A percentile compares a stretch with the other conserved stretches of the same genome.
These are phyloP conservation scores for Suillus alpinus DNA, from an alignment of 768 basidiomycete genomes.

Conservation along the genomic window DNA sequence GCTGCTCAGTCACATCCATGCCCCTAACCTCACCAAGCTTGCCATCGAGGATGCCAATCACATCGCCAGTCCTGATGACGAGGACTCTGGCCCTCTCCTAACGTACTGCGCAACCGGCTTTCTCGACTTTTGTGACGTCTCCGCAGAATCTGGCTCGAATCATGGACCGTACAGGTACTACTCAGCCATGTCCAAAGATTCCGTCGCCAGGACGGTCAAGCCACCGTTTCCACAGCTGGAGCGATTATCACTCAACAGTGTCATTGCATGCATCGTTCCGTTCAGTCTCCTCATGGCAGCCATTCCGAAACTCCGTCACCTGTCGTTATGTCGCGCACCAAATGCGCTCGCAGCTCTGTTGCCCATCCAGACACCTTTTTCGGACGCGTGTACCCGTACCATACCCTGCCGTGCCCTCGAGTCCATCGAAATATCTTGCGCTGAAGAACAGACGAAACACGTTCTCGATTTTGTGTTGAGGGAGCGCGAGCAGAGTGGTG, in stretches of 20 bases:
- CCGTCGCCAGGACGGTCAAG: too few relatives aligned
- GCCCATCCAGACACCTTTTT: slow-evolving; percentile 13
- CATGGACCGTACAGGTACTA: too few relatives aligned
- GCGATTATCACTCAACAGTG: slow-evolving; percentile 32
- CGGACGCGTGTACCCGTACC: slow-evolving; percentile 1
- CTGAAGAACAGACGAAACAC: slow-evolving; percentile 13
- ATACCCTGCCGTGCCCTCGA: slow-evolving; percentile 11
- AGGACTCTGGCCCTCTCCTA: slow-evolving; percentile 40
- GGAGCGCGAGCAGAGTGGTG: slow-evolving; percentile 20
- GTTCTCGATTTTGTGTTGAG: slow-evolving; percentile 10
- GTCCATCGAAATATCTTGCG: slow-evolving; percentile 12
- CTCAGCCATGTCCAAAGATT: too few relatives aligned
- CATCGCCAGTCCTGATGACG: slow-evolving; percentile 36
- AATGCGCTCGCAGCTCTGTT: slow-evolving; percentile 14
- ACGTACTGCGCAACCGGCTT: slow-evolving; percentile 15
- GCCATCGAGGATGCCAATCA: slow-evolving; percentile 45
- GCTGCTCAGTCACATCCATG: slow-evolving; percentile 40
- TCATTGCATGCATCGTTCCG: slow-evolving; percentile 27
- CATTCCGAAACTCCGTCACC: slow-evolving; percentile 14
- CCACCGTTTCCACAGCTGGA: slow-evolving; percentile 38
- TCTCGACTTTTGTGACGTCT: too few relatives aligned
- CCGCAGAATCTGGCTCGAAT: too few relatives aligned
- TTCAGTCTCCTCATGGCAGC: slow-evolving; percentile 15
- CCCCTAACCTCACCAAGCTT: slow-evolving; percentile 37
- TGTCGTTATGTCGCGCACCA: slow-evolving; percentile 20